Conservation (phyloP, 768 basidiomycete genomes). For the Chlorophyllum brunneum region DNA sequence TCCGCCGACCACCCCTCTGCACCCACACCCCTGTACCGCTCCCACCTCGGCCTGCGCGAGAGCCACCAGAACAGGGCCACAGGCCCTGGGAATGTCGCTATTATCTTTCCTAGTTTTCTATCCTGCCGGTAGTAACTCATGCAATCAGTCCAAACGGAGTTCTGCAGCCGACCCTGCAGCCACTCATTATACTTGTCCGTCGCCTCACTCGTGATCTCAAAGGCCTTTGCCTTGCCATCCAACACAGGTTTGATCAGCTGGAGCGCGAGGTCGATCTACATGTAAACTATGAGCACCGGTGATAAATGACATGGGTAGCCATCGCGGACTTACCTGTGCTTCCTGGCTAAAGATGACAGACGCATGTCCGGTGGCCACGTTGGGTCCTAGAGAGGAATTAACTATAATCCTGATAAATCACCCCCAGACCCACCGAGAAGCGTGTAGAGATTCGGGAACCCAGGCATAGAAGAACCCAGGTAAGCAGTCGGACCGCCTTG, state of each 20-base stretch:
- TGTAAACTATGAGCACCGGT: slow-evolving; percentile 9
- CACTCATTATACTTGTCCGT: slow-evolving; percentile 48
- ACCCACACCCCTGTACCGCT: slow-evolving; percentile 36
- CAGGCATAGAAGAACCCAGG: slow-evolving; percentile 48
- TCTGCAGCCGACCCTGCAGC: slow-evolving; percentile 43
- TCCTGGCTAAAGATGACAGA: slow-evolving; percentile 56
- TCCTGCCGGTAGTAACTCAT: slow-evolving; percentile 45
- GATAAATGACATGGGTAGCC: slow-evolving; percentile 9
- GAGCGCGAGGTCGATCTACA: slow-evolving; percentile 45
- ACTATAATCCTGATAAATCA: slow-evolving; percentile 8
- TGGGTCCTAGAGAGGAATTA: slow-evolving; percentile 38
- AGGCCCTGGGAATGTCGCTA: slow-evolving; percentile 53
- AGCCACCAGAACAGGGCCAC: slow-evolving; percentile 52
- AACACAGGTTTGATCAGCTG: slow-evolving; percentile 52
- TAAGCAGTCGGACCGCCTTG: slow-evolving; percentile 52
- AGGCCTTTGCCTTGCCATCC: slow-evolving; percentile 41
- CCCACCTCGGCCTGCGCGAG: slow-evolving; percentile 37
- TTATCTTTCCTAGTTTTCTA: slow-evolving; percentile 31
- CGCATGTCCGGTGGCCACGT: slow-evolving; percentile 53
- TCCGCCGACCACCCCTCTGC: slow-evolving; percentile 35
- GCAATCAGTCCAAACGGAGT: slow-evolving; percentile 52
- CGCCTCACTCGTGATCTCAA: slow-evolving; percentile 44
- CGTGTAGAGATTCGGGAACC: slow-evolving; percentile 52
- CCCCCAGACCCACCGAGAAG: slow-evolving; percentile 37
- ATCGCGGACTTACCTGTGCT: slow-evolving; percentile 37